A percentile compares a stretch with the other conserved stretches of the same genome.
These are phyloP conservation scores for Phyllosticta paracitricarpa DNA, from an alignment of 2,329 filamentous ascomycete species.

Conservation along the genomic window DNA sequence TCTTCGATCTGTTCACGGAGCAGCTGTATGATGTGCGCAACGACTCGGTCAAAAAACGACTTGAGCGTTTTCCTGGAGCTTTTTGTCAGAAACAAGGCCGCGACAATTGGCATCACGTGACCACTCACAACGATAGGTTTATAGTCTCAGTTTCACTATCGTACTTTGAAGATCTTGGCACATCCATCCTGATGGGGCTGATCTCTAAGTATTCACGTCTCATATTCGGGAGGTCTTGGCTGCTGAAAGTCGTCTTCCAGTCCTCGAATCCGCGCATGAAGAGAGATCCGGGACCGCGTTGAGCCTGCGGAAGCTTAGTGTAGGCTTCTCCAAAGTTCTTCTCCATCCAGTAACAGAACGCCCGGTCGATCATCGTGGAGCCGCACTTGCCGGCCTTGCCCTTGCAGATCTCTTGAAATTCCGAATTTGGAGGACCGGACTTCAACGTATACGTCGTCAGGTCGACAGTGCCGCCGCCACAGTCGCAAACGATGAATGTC, in stretches of 20 bases:
- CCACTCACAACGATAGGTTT: background rate
- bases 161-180: background rate
- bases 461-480: constrained; percentile 45
- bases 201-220: constrained; percentile 1
- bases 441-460: constrained; percentile 11
- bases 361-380: constrained; percentile 24
- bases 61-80: background rate
- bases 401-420: constrained; percentile 3
- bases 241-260: constrained; percentile 22
- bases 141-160: constrained; percentile 1
- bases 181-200: background rate
- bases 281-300: constrained; percentile 20
- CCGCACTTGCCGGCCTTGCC: constrained; percentile 4
- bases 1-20: background rate
- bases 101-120: too few relatives aligned
- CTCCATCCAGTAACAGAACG: constrained; percentile 22
- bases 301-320: constrained; percentile 14
- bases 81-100: too few relatives aligned
- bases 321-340: constrained; percentile 22
- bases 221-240: background rate
- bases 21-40: constrained; percentile 5
- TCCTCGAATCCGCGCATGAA: constrained; percentile 28
- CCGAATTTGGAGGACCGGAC: background rate
- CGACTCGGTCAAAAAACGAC: constrained; percentile 2
- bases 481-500: constrained; percentile 96